Evolutionary conservation across 768 basidiomycete species (phyloP), one percentile per base, ranked within the genome.

Genomic region (Trametes meyenii): DNA sequence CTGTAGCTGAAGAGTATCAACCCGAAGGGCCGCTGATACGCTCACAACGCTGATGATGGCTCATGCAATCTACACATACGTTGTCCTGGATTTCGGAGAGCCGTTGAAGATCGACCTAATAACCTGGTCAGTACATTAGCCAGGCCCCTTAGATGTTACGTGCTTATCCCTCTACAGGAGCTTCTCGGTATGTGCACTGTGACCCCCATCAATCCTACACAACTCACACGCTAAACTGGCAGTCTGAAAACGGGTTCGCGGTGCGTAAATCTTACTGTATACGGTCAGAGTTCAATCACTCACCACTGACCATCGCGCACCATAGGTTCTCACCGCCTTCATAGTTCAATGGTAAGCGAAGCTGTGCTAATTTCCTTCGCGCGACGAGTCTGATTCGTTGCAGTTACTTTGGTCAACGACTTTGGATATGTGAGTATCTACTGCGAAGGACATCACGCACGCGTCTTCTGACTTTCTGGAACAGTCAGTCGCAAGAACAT

Each of bases 21-120:
- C 8, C 17, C 24, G n/a, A 55, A 33, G 53, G 11, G 13, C 44
- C 11, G 17, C 44, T 10, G 53, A 55, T n/a, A 55, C 43, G 2
- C 24, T 55, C n/a, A 44, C 53, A 3, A 55, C 53, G 8, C 29
- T 55, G 5, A 17, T 55, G 14, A 44, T 55, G 53, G 42, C 53
- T 16, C 53, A 55, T 3, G 40, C 53, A 1, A 5, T 44, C 24
- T 55, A 55, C 26, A 55, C 42, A 10, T 55, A 55, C 24, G 21
- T 29, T 21, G 53, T 55, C 12, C 17, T 23, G 29, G 53, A 55
- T 42, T 55, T 55, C 29, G 53, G 24, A 5, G 53, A 43, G 6
- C 53, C 53, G 17, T 13, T 19, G 2, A 44, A 55, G 35, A 26
- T 33, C 24, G 24, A 16, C 26, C 16, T 29, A 0, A 43, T 55